Conservation (phyloP, 306 rosid species). For the Elaeagnus macrophylla region DNA sequence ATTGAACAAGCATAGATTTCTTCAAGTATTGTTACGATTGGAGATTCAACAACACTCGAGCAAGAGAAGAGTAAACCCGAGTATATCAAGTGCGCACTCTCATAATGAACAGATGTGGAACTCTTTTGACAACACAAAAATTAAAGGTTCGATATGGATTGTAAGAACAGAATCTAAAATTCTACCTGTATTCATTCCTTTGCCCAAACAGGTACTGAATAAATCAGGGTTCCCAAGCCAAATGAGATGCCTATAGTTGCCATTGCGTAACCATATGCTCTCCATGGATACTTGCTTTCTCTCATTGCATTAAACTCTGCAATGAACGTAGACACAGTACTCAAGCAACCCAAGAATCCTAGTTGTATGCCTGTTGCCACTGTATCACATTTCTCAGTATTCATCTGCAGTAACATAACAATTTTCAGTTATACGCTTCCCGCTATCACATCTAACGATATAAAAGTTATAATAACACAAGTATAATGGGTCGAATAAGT, state of each 20-base stretch:
- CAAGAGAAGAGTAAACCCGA: too few species aligned
- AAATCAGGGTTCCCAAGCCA: constrained; percentile 51
- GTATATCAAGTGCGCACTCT: too few species aligned
- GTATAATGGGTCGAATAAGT: too few species aligned
- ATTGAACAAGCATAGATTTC: neutral
- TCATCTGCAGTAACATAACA: constrained; percentile 41
- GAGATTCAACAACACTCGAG: neutral
- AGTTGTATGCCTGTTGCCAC: constrained; percentile 49
- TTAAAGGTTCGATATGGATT: neutral
- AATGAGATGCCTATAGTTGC: constrained; percentile 49
- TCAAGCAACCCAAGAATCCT: constrained; percentile 72
- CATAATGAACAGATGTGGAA: too few species aligned
- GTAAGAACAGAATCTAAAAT: neutral
- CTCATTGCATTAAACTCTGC: constrained; percentile 83
- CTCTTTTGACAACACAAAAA: too few species aligned
- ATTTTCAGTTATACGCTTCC: neutral
- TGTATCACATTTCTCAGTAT: constrained; percentile 40
- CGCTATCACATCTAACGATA: too few species aligned
- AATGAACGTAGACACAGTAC: constrained; percentile 79
- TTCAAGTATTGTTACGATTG: neutral
- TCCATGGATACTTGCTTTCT: constrained; percentile 55
- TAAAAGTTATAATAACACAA: too few species aligned
- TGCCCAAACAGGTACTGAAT: constrained; percentile 62
- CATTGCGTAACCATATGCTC: constrained; percentile 57
- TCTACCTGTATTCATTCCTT: constrained; percentile 35